Conservation (phyloP, 2,329 filamentous ascomycete genomes). For the Pseudopithomyces chartarum region DNA sequence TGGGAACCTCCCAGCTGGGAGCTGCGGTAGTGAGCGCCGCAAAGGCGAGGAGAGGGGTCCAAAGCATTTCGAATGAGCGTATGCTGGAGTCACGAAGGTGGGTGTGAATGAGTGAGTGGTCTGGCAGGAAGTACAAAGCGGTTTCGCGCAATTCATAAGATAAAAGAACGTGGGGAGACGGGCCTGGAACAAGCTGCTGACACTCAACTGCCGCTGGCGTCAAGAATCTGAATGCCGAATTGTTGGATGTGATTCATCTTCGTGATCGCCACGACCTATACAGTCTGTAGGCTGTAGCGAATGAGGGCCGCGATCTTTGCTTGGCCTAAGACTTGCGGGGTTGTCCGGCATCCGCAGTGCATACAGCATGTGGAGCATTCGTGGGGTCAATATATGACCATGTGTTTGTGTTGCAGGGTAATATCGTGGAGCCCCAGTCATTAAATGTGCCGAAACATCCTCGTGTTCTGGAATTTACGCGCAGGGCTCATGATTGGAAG, state of each 20-base stretch:
- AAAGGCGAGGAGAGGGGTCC: constrained; percentile 25
- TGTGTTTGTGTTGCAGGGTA: constrained; percentile 5
- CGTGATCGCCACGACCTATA: constrained; percentile 3
- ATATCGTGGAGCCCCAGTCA: constrained; percentile 7
- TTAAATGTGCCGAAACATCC: constrained; percentile 8
- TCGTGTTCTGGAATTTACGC: constrained; percentile 10
- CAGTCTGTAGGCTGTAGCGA: neutral
- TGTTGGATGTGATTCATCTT: neutral
- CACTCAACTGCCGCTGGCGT: constrained; percentile 16
- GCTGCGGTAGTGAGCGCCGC: constrained; percentile 25
- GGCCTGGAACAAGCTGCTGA: constrained; percentile 5
- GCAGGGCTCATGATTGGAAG: constrained; percentile 7
- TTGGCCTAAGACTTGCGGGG: neutral
- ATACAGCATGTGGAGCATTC: neutral
- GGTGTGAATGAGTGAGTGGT: constrained; percentile 10
- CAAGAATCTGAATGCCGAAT: constrained; percentile 2
- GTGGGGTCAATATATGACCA: constrained; percentile 5
- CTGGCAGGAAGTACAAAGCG: constrained; percentile 5
- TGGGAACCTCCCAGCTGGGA: constrained; percentile 12
- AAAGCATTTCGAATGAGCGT: constrained; percentile 25
- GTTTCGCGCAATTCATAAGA: constrained; percentile 13
- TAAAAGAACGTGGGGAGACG: neutral
- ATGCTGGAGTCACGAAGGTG: constrained; percentile 5
- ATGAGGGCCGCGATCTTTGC: neutral
- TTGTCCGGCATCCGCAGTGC: constrained; percentile 3